Evolutionary conservation across 2,329 filamentous ascomycete species (phyloP).

Genomic region (Chrysoporthe deuterocubensis): DNA sequence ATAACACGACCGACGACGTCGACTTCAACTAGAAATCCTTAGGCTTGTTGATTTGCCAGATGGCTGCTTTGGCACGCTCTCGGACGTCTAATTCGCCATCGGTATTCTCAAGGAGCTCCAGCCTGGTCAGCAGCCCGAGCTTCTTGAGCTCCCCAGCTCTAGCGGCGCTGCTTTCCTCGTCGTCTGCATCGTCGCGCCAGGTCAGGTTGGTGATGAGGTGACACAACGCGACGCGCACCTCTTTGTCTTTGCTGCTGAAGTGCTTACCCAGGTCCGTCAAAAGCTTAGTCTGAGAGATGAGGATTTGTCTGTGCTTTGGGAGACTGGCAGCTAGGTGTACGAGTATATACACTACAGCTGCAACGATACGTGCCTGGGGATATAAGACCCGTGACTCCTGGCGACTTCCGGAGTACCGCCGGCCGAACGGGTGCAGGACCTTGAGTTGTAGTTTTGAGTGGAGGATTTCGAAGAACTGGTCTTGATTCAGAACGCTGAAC

Average conservation of each 20-base stretch:
- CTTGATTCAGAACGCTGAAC: constrained; percentile 74
- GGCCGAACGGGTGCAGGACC: constrained; percentile 56
- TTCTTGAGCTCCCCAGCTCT: constrained; percentile 71
- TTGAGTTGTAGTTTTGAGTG: constrained; percentile 74
- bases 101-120: constrained; percentile 62
- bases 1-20: not conserved
- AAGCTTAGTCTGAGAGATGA: constrained; percentile 77
- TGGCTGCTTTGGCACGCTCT: constrained; percentile 80
- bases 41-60: constrained; percentile 68
- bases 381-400: constrained; percentile 53
- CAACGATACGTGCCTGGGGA: constrained; percentile 71
- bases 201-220: constrained; percentile 87
- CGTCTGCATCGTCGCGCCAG: constrained; percentile 75
- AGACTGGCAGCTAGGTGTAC: constrained; percentile 86
- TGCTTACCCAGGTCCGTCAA: constrained; percentile 74
- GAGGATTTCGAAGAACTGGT: constrained; percentile 80
- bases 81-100: constrained; percentile 82
- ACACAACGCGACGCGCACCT: constrained; percentile 78
- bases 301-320: constrained; percentile 75
- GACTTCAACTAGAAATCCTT: constrained; percentile 18
- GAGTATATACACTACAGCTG: constrained; percentile 78
- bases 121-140: constrained; percentile 70
- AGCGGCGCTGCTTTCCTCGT: constrained; percentile 66
- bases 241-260: constrained; percentile 71
- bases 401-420: constrained; percentile 40